Evolutionary conservation across 2,329 filamentous ascomycete genomes (phyloP).

Genomic region (Alternaria dauci): DNA sequence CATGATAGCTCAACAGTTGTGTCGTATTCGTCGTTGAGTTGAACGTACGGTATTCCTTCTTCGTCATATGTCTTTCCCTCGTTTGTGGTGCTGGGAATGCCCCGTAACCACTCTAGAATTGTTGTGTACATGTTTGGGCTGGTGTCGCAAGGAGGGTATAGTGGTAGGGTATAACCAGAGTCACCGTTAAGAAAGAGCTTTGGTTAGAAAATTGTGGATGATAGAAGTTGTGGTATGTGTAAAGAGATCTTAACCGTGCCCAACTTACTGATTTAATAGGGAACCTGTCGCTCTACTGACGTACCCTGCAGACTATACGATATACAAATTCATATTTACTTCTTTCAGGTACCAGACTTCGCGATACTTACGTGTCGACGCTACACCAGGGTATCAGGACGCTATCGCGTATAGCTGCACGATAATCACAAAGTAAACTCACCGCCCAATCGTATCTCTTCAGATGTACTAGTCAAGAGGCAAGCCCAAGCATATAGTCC

Average conservation of each 20-base stretch:
- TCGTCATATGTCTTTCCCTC: background rate
- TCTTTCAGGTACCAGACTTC: conserved; percentile 1
- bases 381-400: background rate
- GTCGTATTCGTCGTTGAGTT: conserved; percentile 10
- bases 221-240: background rate
- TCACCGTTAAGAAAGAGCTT: conserved; percentile 3
- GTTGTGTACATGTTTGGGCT: background rate
- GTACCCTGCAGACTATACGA: background rate
- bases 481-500: background rate
- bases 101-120: background rate
- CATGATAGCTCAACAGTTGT: conserved; percentile 3
- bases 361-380: background rate
- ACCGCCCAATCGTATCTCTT: background rate
- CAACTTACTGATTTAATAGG: background rate
- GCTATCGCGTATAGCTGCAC: background rate
- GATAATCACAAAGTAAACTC: background rate
- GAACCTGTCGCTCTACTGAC: background rate
- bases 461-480: background rate
- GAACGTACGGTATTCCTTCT: conserved; percentile 13
- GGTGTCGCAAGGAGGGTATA: background rate
- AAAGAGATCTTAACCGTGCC: background rate
- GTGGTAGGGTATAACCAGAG: background rate
- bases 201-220: background rate
- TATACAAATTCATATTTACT: background rate
- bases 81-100: background rate